These are phyloP conservation scores for Tulasnella sp. DNA, from an alignment of 768 basidiomycete genomes.

Conservation along the genomic window DNA sequence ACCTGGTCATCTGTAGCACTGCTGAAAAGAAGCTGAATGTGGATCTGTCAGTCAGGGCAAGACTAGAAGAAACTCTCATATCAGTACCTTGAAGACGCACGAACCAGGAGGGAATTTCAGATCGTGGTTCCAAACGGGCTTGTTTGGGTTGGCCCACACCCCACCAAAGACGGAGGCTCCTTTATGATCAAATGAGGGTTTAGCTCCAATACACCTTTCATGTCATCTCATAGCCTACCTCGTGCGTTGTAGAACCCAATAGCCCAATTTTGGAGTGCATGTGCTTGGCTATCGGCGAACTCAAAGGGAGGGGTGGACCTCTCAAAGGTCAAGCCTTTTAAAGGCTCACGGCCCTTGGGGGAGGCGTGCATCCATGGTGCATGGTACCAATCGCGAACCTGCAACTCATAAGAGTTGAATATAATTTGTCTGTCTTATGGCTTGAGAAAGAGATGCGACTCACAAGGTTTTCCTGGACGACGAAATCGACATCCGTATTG, in stretches of 20 bases:
- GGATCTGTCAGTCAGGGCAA: no score
- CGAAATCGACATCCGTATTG: not conserved
- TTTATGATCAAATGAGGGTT: no score
- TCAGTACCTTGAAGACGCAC: conserved; percentile 8
- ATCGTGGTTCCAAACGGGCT: not conserved
- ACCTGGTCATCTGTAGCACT: not conserved
- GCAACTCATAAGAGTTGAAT: no score
- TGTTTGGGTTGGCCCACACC: not conserved
- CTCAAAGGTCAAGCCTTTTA: conserved; percentile 15
- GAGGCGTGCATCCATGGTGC: conserved; percentile 13
- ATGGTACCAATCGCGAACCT: conserved; percentile 7
- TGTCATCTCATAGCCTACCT: no score
- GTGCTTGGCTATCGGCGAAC: not conserved
- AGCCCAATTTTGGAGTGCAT: conserved; percentile 9
- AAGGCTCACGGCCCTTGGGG: not conserved
- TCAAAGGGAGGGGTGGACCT: not conserved
- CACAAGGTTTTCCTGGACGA: not conserved
- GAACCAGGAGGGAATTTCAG: not conserved
- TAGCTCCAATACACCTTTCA: no score
- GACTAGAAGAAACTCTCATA: no score
- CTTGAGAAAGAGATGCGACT: not conserved
- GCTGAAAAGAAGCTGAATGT: not conserved
- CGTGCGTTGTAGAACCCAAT: conserved; percentile 13
- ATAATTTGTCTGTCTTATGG: not conserved
- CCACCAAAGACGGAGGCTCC: conserved; percentile 3